These are phyloP conservation scores for Somion occarium DNA, from an alignment of 1,284 basidiomycete species.

Conservation along the genomic window DNA sequence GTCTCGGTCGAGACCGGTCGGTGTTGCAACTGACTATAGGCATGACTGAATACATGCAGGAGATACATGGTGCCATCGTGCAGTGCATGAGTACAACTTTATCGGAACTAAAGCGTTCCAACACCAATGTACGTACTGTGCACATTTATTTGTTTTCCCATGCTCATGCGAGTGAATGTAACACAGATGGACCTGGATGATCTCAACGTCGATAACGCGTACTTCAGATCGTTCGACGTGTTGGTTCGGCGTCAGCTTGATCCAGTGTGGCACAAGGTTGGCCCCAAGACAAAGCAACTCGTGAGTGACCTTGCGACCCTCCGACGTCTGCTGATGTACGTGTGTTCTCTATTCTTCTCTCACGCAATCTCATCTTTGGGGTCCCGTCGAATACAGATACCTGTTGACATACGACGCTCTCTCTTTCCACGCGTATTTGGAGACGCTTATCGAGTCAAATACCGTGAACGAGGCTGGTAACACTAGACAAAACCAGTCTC, in stretches of 20 bases:
- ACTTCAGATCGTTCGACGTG: constrained; percentile 91
- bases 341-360: constrained; percentile 12
- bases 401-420: constrained; percentile 90
- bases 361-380: neutral
- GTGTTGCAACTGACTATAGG: constrained; percentile 91
- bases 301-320: constrained; percentile 87
- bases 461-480: constrained; percentile 47
- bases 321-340: constrained; percentile 78
- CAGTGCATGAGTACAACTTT: constrained; percentile 94
- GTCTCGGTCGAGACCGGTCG: constrained; percentile 77
- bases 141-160: neutral
- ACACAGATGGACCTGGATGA: constrained; percentile 90
- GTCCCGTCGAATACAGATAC: too few relatives aligned
- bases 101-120: constrained; percentile 86
- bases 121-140: constrained; percentile 58
- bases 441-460: constrained; percentile 82
- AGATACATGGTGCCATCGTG: constrained; percentile 90
- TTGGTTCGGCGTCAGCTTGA: constrained; percentile 89
- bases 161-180: constrained; percentile 1
- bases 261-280: constrained; percentile 95
- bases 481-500: constrained; percentile 63
- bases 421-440: constrained; percentile 89
- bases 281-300: constrained; percentile 87
- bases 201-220: constrained; percentile 88
- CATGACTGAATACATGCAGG: constrained; percentile 82